Conservation (phyloP, 1,284 basidiomycete genomes). For the Ceratobasidium sp. region DNA sequence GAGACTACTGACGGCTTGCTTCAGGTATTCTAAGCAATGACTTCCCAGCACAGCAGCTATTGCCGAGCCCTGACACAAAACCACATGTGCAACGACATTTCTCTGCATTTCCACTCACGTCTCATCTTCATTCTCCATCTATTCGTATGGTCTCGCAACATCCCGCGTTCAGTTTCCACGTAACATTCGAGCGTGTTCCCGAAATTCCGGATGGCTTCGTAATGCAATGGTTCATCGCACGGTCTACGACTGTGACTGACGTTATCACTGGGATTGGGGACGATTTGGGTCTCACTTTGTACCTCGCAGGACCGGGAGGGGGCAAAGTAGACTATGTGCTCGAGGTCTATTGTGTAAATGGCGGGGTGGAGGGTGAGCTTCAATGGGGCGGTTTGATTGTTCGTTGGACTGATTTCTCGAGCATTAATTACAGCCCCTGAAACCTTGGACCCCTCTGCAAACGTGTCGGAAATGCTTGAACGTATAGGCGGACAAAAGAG, state of each 20-base stretch:
- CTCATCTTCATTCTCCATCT: slow-evolving; percentile 72
- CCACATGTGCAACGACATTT: slow-evolving; percentile 65
- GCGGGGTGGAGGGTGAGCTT: slow-evolving; percentile 62
- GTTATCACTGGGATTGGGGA: slow-evolving; percentile 66
- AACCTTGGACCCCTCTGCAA: slow-evolving; percentile 56
- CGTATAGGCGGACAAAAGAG: slow-evolving; percentile 53
- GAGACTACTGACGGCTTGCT: slow-evolving; percentile 30
- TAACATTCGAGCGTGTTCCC: slow-evolving; percentile 76
- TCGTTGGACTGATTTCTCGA: slow-evolving; percentile 11
- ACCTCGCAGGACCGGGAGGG: slow-evolving; percentile 68
- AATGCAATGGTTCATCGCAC: slow-evolving; percentile 72
- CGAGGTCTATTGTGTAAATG: slow-evolving; percentile 65
- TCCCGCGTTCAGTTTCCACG: slow-evolving; percentile 64
- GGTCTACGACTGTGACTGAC: slow-evolving; percentile 63
- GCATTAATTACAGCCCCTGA: slow-evolving; percentile 55
- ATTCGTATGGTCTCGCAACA: slow-evolving; percentile 78
- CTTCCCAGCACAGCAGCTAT: slow-evolving; percentile 62
- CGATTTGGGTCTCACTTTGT: slow-evolving; percentile 75
- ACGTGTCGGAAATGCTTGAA: slow-evolving; percentile 57
- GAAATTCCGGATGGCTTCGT: slow-evolving; percentile 79
- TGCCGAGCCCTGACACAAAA: slow-evolving; percentile 57
- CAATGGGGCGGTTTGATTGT: slow-evolving; percentile 7
- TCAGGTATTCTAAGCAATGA: slow-evolving; percentile 65
- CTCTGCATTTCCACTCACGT: slow-evolving; percentile 76
- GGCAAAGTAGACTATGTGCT: slow-evolving; percentile 72